Conservation (phyloP, 176 grass and related monocot species). For the Pontederia crassipes region DNA sequence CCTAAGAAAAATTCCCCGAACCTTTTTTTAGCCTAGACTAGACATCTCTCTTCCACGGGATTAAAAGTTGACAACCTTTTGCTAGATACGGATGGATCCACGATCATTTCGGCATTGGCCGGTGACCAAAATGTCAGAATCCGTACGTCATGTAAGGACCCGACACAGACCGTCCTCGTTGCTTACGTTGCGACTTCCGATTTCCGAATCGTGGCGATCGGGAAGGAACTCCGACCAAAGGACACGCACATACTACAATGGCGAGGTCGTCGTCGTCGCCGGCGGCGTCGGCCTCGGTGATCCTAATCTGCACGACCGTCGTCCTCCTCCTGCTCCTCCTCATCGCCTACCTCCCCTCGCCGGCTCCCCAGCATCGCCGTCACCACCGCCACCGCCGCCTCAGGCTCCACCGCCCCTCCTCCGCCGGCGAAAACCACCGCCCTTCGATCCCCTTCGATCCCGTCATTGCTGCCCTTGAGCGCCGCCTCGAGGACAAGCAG, state of each 20-base stretch:
- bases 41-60: too few species aligned
- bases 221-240: too few species aligned
- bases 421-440: slow-evolving; percentile 8
- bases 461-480: slow-evolving; percentile 59
- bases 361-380: slow-evolving; percentile 44
- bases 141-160: too few species aligned
- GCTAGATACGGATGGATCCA: too few species aligned
- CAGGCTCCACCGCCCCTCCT: slow-evolving; percentile 32
- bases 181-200: too few species aligned
- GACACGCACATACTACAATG: background rate
- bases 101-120: too few species aligned
- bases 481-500: slow-evolving; percentile 55
- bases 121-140: too few species aligned
- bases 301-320: slow-evolving; percentile 8
- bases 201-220: background rate
- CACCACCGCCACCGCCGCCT: slow-evolving; percentile 70
- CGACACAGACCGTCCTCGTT: too few species aligned
- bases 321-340: slow-evolving; percentile 41
- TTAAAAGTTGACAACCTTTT: too few species aligned
- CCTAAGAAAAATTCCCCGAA: too few species aligned
- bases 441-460: slow-evolving; percentile 50
- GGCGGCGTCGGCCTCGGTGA: too few species aligned
- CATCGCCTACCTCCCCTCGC: slow-evolving; percentile 29
- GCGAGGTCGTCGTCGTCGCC: background rate
- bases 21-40: too few species aligned